Percentiles rank a stretch among this genome's conserved stretches.
Evolutionary conservation across 176 grass and related monocot species (phyloP).

Genomic region (Cymbopogon citratus): DNA sequence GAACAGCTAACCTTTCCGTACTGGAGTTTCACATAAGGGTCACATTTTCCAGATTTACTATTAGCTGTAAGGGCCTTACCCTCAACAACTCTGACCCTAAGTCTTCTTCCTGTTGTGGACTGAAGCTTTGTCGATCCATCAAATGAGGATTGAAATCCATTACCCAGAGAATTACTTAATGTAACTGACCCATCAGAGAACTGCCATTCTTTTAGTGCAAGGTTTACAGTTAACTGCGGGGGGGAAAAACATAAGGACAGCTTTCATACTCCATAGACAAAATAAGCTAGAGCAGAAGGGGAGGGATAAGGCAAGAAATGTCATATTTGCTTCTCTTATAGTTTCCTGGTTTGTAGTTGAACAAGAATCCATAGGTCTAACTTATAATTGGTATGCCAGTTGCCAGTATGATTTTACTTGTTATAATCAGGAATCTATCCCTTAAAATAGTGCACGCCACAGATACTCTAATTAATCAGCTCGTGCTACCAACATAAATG

Average conservation of each 20-base stretch:
- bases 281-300: background rate
- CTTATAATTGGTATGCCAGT: background rate
- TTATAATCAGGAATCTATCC: background rate
- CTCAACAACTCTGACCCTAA: slow-evolving; percentile 72
- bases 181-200: slow-evolving; percentile 88
- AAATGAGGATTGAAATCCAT: slow-evolving; percentile 29
- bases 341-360: background rate
- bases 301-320: background rate
- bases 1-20: slow-evolving; percentile 77
- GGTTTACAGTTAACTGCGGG: slow-evolving; percentile 65
- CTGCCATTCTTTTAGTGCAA: slow-evolving; percentile 94
- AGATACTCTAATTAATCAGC: background rate
- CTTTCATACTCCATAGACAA: background rate
- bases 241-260: slow-evolving; percentile 11
- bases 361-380: background rate
- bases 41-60: slow-evolving; percentile 78
- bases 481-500: background rate
- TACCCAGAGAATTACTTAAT: slow-evolving; percentile 39
- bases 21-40: slow-evolving; percentile 86
- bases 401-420: background rate
- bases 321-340: background rate
- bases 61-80: slow-evolving; percentile 64
- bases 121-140: slow-evolving; percentile 46
- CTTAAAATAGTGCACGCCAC: background rate
- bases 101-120: slow-evolving; percentile 63